Evolutionary conservation across 371 early-diverging fungal species (phyloP).

Genomic region (Thermomucor indicae-seudaticae): DNA sequence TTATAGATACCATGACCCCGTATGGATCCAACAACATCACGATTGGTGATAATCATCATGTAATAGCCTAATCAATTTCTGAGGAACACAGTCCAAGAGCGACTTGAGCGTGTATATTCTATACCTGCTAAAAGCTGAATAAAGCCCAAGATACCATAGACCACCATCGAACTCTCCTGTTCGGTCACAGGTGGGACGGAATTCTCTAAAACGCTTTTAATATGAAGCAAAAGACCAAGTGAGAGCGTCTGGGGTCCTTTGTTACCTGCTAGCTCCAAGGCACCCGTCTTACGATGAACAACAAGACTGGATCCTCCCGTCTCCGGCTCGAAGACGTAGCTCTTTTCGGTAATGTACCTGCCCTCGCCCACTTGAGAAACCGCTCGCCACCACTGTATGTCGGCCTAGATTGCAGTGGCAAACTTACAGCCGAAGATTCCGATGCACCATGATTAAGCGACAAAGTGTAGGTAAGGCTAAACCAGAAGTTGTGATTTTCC

Average conservation of each 20-base stretch:
- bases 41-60: conserved; percentile 79
- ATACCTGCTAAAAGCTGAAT: conserved; percentile 21
- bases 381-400: background rate
- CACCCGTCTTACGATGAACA: conserved; percentile 24
- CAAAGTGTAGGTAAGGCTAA: no score
- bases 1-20: conserved; percentile 42
- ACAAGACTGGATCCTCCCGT: conserved; percentile 8
- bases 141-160: conserved; percentile 25
- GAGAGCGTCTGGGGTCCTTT: no score
- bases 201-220: conserved; percentile 6
- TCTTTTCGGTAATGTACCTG: conserved; percentile 19
- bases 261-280: conserved; percentile 29
- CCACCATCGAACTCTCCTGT: conserved; percentile 8
- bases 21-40: conserved; percentile 62
- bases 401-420: no score
- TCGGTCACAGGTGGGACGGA: conserved; percentile 22
- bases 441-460: conserved; percentile 10
- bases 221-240: no score
- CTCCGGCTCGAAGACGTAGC: conserved; percentile 16
- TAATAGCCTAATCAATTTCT: no score
- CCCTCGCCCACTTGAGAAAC: background rate
- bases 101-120: background rate
- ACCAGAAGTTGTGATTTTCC: no score
- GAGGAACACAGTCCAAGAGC: background rate
- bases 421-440: conserved; percentile 13